These are phyloP conservation scores for Escovopsis sp. DNA, from an alignment of 2,329 filamentous ascomycete genomes.

Conservation along the genomic window DNA sequence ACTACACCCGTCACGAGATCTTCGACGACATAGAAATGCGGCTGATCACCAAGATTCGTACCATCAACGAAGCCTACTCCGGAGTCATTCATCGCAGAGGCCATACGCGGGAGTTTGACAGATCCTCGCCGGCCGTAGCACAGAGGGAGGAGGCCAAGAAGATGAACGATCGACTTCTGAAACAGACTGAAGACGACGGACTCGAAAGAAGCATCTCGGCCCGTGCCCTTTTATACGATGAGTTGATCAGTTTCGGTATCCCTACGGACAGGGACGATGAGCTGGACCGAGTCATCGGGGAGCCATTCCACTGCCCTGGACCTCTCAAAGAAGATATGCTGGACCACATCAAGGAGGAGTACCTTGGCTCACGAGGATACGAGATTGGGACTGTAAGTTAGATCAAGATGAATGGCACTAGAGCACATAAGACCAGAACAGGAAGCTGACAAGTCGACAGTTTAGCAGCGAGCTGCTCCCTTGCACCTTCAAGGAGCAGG, in stretches of 20 bases:
- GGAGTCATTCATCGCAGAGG: constrained; percentile 12
- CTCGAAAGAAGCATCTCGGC: background rate
- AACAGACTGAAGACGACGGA: background rate
- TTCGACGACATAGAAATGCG: constrained; percentile 17
- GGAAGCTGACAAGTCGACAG: constrained; percentile 10
- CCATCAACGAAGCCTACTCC: constrained; percentile 23
- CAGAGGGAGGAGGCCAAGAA: background rate
- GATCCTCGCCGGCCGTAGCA: too few species aligned
- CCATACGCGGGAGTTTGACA: constrained; percentile 6
- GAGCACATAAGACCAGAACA: too few species aligned
- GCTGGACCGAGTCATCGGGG: constrained; percentile 2
- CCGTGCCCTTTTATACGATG: background rate
- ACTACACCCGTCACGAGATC: constrained; percentile 18
- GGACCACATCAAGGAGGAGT: constrained; percentile 21
- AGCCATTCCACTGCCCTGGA: constrained; percentile 8
- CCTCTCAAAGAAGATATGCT: constrained; percentile 21
- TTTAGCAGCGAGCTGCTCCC: constrained; percentile 27
- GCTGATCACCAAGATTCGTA: constrained; percentile 24
- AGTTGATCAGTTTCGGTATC: background rate
- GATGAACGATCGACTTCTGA: background rate
- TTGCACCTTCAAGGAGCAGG: constrained; percentile 36
- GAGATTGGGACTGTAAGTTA: constrained; percentile 36
- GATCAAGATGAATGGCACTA: too few species aligned
- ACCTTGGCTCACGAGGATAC: constrained; percentile 27
- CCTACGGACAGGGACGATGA: background rate